These are phyloP conservation scores for apple (Malus domestica) DNA, from an alignment of 306 rosid genomes.

Conservation along the genomic window DNA sequence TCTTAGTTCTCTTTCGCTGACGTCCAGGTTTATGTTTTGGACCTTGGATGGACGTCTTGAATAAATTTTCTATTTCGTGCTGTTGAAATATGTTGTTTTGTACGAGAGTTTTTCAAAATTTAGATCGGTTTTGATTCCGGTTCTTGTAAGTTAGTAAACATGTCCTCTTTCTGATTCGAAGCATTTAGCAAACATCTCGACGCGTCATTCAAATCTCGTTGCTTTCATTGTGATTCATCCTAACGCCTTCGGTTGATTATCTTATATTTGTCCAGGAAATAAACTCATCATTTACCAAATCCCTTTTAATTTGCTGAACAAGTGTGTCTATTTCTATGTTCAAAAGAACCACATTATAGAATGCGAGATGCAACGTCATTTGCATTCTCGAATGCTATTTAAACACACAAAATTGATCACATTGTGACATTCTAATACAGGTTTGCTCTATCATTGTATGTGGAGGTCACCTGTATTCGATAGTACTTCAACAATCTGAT, in stretches of 20 bases:
- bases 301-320: neutral
- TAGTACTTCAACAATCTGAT: too few relatives aligned
- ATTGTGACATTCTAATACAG: too few relatives aligned
- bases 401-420: too few relatives aligned
- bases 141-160: neutral
- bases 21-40: conserved; percentile 29
- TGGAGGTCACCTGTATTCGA: too few relatives aligned
- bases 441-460: too few relatives aligned
- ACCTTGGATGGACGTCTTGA: conserved; percentile 29
- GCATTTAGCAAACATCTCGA: too few relatives aligned
- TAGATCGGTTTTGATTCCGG: neutral
- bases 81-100: neutral
- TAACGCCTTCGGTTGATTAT: too few relatives aligned
- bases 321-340: neutral
- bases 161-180: neutral
- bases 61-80: conserved; percentile 25
- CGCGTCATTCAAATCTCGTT: neutral
- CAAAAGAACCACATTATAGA: neutral
- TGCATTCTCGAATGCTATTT: too few relatives aligned
- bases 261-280: too few relatives aligned
- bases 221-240: too few relatives aligned
- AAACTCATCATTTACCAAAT: too few relatives aligned
- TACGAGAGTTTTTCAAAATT: neutral
- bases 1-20: conserved; percentile 7
- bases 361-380: neutral